Evolutionary conservation across 305 asterid species (phyloP).

Genomic region (Fraxinus paxiana): DNA sequence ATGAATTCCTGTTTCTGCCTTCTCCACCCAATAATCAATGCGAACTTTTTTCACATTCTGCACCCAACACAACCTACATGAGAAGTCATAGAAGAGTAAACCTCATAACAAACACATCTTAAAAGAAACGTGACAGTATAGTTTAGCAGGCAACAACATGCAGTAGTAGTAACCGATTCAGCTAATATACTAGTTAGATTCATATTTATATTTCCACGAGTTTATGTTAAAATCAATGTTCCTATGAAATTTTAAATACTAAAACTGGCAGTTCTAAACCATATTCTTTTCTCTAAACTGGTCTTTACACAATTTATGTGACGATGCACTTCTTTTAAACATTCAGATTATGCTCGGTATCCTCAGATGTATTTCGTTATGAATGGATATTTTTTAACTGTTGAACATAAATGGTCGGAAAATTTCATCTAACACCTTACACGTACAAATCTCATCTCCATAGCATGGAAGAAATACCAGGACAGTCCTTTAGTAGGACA

Average conservation of each 20-base stretch:
- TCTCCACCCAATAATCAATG: constrained; percentile 97
- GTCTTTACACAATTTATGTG: background rate
- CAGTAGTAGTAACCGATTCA: background rate
- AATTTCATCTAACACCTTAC: background rate
- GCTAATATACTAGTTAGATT: constrained; percentile 4
- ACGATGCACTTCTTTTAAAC: background rate
- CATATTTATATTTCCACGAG: background rate
- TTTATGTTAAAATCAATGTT: background rate
- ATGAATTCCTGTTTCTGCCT: constrained; percentile 95
- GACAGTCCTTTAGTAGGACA: constrained; percentile 7
- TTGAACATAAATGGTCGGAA: background rate
- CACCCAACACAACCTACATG: constrained; percentile 62
- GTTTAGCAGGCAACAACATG: constrained; percentile 6
- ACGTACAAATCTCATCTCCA: background rate
- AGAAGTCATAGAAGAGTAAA: constrained; percentile 38
- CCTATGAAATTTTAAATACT: background rate
- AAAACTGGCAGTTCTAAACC: background rate
- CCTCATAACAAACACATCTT: constrained; percentile 31
- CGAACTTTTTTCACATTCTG: constrained; percentile 79
- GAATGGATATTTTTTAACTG: background rate
- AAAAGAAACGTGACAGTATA: constrained; percentile 16
- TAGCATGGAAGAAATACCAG: constrained; percentile 1
- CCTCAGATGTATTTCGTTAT: background rate
- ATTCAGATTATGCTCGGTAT: background rate
- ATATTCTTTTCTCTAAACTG: background rate